phyloP scores from a whole-genome alignment of 2,329 filamentous ascomycete species.

The Aspergillus fijiensis region DNA sequence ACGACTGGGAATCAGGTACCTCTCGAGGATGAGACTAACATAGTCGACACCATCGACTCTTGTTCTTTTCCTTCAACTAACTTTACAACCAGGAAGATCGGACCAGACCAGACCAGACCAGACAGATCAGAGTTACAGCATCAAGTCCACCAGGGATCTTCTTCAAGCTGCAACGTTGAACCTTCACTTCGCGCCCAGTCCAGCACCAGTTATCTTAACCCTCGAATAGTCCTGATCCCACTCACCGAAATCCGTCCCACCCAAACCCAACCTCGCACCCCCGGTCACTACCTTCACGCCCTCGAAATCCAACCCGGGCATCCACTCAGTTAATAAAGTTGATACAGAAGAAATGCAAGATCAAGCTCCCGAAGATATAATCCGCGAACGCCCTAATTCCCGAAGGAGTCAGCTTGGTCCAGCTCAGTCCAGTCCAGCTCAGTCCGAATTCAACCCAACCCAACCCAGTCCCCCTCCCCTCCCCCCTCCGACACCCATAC shows the following conservation, averaged over 20 bases:
- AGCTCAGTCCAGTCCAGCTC: background rate
- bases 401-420: no score
- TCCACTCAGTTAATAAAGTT: constrained; percentile 84
- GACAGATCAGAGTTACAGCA: background rate
- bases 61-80: background rate
- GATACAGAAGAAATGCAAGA: constrained; percentile 97
- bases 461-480: no score
- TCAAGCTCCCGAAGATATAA: constrained; percentile 89
- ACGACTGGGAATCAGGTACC: no score
- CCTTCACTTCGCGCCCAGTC: background rate
- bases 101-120: background rate
- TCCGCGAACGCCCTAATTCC: constrained; percentile 82
- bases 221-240: no score
- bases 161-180: background rate
- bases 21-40: background rate
- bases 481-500: no score
- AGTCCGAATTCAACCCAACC: background rate
- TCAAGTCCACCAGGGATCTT: constrained; percentile 11
- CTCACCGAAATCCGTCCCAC: no score
- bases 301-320: background rate
- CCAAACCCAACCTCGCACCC: no score
- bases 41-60: background rate
- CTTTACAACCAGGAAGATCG: background rate
- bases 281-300: no score
- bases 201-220: background rate